Evolutionary conservation across 2,329 filamentous ascomycete species (phyloP).

Genomic region (Penicillium nordicum): DNA sequence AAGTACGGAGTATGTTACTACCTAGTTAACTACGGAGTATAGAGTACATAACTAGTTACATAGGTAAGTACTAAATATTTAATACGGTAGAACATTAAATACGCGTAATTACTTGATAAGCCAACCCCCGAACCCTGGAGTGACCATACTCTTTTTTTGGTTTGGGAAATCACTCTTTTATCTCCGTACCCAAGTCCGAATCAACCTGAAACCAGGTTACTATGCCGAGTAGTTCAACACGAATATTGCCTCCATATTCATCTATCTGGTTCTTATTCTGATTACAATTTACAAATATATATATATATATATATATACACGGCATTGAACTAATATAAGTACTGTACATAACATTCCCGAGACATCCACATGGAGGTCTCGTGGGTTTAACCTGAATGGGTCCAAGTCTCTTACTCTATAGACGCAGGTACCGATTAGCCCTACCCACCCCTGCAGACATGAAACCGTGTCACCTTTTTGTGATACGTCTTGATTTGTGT

Average conservation of each 20-base stretch:
- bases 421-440: conserved; percentile 22
- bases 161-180: not conserved
- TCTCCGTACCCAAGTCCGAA: not conserved
- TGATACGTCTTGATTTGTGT: not conserved
- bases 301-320: too few species aligned
- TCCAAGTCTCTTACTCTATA: conserved; percentile 5
- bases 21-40: too few species aligned
- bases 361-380: conserved; percentile 25
- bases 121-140: not conserved
- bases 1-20: not conserved
- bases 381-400: conserved; percentile 14
- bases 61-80: too few species aligned
- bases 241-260: not conserved
- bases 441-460: not conserved
- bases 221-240: not conserved
- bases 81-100: too few species aligned
- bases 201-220: conserved; percentile 15
- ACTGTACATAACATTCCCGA: not conserved
- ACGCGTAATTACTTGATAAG: not conserved
- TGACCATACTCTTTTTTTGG: not conserved
- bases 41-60: too few species aligned
- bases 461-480: conserved; percentile 5
- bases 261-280: not conserved
- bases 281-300: not conserved
- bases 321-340: not conserved